Evolutionary conservation across 495 filamentous ascomycete genomes (phyloP).

Genomic region (Penicillium herquei): DNA sequence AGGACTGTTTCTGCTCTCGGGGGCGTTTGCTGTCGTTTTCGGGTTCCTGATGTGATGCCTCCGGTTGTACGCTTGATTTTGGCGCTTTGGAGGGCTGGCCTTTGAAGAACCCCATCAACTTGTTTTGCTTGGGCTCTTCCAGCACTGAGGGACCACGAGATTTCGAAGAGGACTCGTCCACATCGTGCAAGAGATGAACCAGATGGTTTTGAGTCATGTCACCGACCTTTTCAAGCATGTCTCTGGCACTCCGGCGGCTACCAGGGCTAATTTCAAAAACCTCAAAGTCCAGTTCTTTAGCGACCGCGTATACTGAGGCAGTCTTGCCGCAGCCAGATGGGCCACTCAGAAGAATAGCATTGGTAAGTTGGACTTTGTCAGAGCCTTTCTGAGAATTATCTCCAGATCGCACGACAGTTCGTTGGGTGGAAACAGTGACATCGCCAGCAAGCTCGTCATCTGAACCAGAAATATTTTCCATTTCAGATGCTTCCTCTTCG

Average conservation of each 20-base stretch:
- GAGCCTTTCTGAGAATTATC: slow-evolving; percentile 37
- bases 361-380: slow-evolving; percentile 46
- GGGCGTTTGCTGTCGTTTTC: slow-evolving; percentile 37
- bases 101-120: slow-evolving; percentile 80
- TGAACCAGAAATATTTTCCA: slow-evolving; percentile 68
- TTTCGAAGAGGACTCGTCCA: slow-evolving; percentile 23
- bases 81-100: slow-evolving; percentile 29
- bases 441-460: slow-evolving; percentile 53
- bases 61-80: slow-evolving; percentile 15
- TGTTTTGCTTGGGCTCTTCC: slow-evolving; percentile 69
- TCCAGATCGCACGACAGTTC: slow-evolving; percentile 63
- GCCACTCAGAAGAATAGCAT: slow-evolving; percentile 81
- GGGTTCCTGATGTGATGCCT: slow-evolving; percentile 7
- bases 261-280: slow-evolving; percentile 93
- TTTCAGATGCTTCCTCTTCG: slow-evolving; percentile 74
- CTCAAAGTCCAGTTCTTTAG: slow-evolving; percentile 90
- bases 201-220: slow-evolving; percentile 97
- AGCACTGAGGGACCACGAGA: slow-evolving; percentile 10
- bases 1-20: slow-evolving; percentile 80
- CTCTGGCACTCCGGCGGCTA: slow-evolving; percentile 79
- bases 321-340: slow-evolving; percentile 92
- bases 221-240: slow-evolving; percentile 87
- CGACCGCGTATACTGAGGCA: slow-evolving; percentile 88
- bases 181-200: slow-evolving; percentile 55
- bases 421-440: slow-evolving; percentile 43